Evolutionary conservation across 202 grass and related monocot genomes (phyloP).

Genomic region (Schoenoplectus tabernaemontani): DNA sequence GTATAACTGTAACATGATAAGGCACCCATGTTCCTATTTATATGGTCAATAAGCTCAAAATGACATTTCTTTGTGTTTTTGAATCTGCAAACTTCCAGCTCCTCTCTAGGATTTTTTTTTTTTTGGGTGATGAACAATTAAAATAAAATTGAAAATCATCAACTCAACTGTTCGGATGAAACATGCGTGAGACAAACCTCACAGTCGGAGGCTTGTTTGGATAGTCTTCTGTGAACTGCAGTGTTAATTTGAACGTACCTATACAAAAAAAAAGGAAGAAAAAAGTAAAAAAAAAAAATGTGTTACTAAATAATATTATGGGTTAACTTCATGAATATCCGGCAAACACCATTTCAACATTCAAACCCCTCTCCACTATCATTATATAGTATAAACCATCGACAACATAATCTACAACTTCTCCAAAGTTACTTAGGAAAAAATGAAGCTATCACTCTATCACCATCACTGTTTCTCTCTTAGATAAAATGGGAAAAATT

Average conservation of each 20-base stretch:
- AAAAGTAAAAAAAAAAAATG: too few species aligned
- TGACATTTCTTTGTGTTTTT: background rate
- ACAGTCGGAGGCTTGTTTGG: conserved; percentile 90
- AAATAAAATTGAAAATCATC: background rate
- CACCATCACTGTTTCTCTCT: background rate
- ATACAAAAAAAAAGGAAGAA: conserved; percentile 11
- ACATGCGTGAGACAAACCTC: conserved; percentile 88
- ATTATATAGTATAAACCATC: background rate
- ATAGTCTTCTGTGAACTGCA: conserved; percentile 86
- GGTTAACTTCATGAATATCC: too few species aligned
- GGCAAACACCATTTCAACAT: background rate
- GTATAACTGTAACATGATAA: background rate
- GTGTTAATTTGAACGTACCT: conserved; percentile 89
- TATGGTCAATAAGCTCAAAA: background rate
- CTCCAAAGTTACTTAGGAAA: too few species aligned
- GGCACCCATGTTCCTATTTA: background rate
- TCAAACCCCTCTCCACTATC: background rate
- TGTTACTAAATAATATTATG: too few species aligned
- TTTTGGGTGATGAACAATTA: conserved; percentile 3
- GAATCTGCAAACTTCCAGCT: conserved; percentile 3
- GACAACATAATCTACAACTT: background rate
- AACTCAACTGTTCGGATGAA: conserved; percentile 78
- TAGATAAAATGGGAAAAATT: background rate
- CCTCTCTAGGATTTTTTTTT: too few species aligned
- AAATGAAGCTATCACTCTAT: too few species aligned